A percentile compares a stretch with the other conserved stretches of the same genome.
Conservation (phyloP, 306 rosid species). For the Inga oerstediana region DNA sequence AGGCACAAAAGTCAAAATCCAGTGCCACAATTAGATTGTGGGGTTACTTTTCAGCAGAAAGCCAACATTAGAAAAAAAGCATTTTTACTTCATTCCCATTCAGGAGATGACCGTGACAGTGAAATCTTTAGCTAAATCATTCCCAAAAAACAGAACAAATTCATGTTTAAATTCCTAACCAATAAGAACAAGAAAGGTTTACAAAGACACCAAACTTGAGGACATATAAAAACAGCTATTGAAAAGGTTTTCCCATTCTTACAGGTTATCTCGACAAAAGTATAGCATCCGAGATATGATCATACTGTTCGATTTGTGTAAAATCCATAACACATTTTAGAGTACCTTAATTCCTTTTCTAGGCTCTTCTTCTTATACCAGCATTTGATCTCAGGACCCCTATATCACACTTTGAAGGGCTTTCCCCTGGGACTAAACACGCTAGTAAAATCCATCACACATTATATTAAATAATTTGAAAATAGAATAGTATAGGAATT, state of each 20-base stretch:
- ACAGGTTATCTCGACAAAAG: constrained; percentile 66
- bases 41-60: background rate
- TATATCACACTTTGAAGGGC: background rate
- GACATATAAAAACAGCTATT: constrained; percentile 13
- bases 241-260: constrained; percentile 33
- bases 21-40: background rate
- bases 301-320: constrained; percentile 4
- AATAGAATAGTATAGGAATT: background rate
- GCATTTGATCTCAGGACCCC: background rate
- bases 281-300: background rate
- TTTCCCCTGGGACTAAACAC: background rate
- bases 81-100: constrained; percentile 15
- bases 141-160: constrained; percentile 47
- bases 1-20: background rate
- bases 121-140: constrained; percentile 1
- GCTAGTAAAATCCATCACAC: constrained; percentile 8
- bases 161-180: constrained; percentile 73
- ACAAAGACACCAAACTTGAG: constrained; percentile 25
- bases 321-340: constrained; percentile 7
- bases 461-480: constrained; percentile 3
- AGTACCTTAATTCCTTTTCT: background rate
- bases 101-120: background rate
- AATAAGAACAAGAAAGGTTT: constrained; percentile 31
- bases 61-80: background rate
- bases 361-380: background rate